Evolutionary conservation across 2,329 filamentous ascomycete species (phyloP).

Genomic region (Talaromyces sp.): DNA sequence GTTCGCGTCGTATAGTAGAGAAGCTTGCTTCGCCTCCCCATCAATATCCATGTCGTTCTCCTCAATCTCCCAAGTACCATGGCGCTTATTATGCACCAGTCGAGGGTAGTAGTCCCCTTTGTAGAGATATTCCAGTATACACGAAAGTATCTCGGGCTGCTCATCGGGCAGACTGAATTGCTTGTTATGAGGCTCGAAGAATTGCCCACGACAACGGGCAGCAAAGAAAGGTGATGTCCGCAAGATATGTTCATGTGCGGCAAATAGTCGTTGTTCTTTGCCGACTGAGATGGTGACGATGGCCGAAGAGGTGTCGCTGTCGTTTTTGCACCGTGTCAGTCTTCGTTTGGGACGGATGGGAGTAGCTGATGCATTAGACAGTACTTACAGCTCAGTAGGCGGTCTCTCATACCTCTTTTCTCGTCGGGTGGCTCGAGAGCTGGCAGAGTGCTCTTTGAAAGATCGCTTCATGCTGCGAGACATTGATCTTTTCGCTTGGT

Average conservation of each 20-base stretch:
- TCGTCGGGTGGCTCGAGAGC: slow-evolving; percentile 18
- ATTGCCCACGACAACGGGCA: slow-evolving; percentile 57
- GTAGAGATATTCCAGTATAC: slow-evolving; percentile 84
- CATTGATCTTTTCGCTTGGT: slow-evolving; percentile 35
- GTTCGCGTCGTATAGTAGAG: slow-evolving; percentile 61
- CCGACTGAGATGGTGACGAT: slow-evolving; percentile 79
- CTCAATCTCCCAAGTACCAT: slow-evolving; percentile 78
- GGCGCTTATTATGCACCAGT: slow-evolving; percentile 73
- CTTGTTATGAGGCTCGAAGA: slow-evolving; percentile 57
- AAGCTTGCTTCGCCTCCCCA: slow-evolving; percentile 53
- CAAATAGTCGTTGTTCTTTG: slow-evolving; percentile 79
- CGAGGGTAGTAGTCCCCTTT: slow-evolving; percentile 90
- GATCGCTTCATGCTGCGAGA: slow-evolving; percentile 27
- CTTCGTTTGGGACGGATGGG: background rate
- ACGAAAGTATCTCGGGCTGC: slow-evolving; percentile 85
- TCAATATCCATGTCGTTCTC: slow-evolving; percentile 38
- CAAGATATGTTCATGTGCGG: slow-evolving; percentile 83
- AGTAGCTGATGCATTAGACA: slow-evolving; percentile 2
- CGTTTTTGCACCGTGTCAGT: background rate
- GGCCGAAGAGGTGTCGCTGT: slow-evolving; percentile 53
- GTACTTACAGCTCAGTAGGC: slow-evolving; percentile 30
- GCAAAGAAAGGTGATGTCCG: slow-evolving; percentile 74
- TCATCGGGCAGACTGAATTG: slow-evolving; percentile 77
- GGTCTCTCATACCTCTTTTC: slow-evolving; percentile 26
- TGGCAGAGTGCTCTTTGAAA: slow-evolving; percentile 23